phyloP scores from a whole-genome alignment of 1,284 basidiomycete genomes.

The Ceratorhiza oryzae-sativae region DNA sequence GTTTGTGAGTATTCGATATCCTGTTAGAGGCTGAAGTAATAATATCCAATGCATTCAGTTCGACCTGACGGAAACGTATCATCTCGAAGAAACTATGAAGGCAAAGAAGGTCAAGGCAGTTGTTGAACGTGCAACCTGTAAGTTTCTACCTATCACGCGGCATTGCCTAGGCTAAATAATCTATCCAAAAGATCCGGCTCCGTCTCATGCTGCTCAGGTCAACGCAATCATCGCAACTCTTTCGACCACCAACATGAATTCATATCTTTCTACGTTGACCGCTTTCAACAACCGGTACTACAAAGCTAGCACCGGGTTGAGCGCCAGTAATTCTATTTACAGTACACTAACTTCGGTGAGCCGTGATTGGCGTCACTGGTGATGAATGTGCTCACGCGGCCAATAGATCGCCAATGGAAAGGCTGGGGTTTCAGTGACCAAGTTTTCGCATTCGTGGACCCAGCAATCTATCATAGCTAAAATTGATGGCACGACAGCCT shows the following conservation, averaged over 20 bases:
- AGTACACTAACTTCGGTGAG: slow-evolving; percentile 6
- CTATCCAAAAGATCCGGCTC: slow-evolving; percentile 45
- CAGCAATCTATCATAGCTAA: slow-evolving; percentile 71
- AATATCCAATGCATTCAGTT: neutral
- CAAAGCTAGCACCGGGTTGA: slow-evolving; percentile 53
- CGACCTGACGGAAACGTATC: slow-evolving; percentile 21
- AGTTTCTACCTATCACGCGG: neutral
- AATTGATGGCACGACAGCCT: slow-evolving; percentile 53
- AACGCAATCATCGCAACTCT: slow-evolving; percentile 53
- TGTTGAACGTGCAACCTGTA: slow-evolving; percentile 37
- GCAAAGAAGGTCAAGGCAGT: slow-evolving; percentile 9
- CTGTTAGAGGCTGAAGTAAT: neutral
- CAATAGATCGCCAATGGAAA: slow-evolving; percentile 54
- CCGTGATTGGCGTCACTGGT: no score
- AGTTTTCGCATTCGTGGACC: slow-evolving; percentile 68
- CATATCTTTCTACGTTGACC: slow-evolving; percentile 53
- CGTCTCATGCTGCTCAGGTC: slow-evolving; percentile 53
- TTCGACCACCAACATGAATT: slow-evolving; percentile 56
- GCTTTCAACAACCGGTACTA: slow-evolving; percentile 60
- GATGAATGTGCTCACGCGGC: no score
- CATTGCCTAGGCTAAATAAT: neutral
- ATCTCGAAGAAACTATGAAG: slow-evolving; percentile 10
- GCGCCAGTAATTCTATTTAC: slow-evolving; percentile 55
- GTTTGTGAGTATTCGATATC: slow-evolving; percentile 49
- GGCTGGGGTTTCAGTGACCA: slow-evolving; percentile 58